Percentiles rank a stretch among this genome's conserved stretches.
These are phyloP conservation scores for Pythium apleroticum DNA, from an alignment of 352 stramenopile species.

Conservation along the genomic window DNA sequence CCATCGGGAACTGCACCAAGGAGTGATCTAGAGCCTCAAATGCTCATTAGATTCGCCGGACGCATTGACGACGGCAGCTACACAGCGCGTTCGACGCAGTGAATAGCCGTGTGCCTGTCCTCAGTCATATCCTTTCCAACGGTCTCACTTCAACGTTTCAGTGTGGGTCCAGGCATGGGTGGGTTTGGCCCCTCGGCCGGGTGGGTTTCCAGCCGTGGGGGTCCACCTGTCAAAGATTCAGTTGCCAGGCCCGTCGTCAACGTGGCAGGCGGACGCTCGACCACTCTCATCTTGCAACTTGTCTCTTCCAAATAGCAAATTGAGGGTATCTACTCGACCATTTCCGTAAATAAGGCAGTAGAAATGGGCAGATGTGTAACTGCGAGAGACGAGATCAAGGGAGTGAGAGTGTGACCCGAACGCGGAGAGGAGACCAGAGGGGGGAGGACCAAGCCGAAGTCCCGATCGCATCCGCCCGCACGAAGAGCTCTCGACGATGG, in stretches of 20 bases:
- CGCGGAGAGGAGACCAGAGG: not conserved
- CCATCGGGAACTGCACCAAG: not conserved
- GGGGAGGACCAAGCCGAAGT: not conserved
- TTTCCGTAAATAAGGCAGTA: conserved; percentile 14
- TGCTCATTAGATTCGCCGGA: not conserved
- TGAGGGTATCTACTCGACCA: not conserved
- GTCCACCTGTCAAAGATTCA: not conserved
- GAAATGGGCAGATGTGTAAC: conserved; percentile 4
- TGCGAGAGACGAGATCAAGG: conserved; percentile 2
- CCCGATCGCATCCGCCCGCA: not conserved
- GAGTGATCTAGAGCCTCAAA: too few relatives aligned
- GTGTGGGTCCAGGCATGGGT: not conserved
- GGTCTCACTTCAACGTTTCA: conserved; percentile 2
- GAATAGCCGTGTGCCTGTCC: too few relatives aligned
- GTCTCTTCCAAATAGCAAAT: not conserved
- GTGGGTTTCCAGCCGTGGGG: not conserved
- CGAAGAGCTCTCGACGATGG: conserved; percentile 57
- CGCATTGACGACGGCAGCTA: too few relatives aligned
- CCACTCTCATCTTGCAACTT: conserved; percentile 16
- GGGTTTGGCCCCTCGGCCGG: not conserved
- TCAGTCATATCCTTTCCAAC: too few relatives aligned
- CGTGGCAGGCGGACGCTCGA: conserved; percentile 22
- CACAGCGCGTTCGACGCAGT: too few relatives aligned
- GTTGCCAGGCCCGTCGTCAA: conserved; percentile 14
- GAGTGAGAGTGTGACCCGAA: not conserved